Conservation (phyloP, 1,284 basidiomycete genomes). For the Rhizoctonia solani region DNA sequence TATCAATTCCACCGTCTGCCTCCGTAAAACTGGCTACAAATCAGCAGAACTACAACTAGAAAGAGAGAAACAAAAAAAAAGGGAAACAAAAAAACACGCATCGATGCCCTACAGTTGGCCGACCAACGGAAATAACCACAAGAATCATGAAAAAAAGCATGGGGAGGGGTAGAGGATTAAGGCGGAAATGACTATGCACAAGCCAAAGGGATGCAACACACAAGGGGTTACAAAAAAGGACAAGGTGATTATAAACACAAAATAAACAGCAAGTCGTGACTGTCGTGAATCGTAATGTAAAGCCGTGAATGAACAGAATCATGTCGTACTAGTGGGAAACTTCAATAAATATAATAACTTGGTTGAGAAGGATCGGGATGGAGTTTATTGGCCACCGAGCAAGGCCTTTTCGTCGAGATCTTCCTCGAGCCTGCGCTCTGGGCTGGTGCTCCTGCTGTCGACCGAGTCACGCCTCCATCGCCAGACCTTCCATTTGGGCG, state of each 20-base stretch:
- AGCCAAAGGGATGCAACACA: not conserved
- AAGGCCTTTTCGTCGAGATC: constrained; percentile 17
- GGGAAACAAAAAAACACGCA: too few species aligned
- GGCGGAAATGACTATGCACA: not conserved
- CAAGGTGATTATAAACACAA: not conserved
- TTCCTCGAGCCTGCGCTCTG: constrained; percentile 18
- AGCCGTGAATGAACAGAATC: too few species aligned
- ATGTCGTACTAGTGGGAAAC: not conserved
- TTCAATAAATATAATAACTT: not conserved
- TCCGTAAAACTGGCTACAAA: too few species aligned
- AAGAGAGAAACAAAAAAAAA: too few species aligned
- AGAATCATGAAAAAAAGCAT: too few species aligned
- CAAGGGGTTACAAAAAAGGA: not conserved
- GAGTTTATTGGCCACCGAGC: not conserved
- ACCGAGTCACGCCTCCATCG: not conserved
- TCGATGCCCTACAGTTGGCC: too few species aligned
- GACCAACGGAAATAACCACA: too few species aligned
- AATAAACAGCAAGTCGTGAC: not conserved
- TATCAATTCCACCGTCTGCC: not conserved
- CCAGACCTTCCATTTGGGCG: constrained; percentile 27
- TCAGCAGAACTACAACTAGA: not conserved
- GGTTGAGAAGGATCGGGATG: not conserved
- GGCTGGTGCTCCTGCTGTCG: not conserved
- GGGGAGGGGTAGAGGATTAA: not conserved
- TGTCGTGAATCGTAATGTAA: not conserved